A percentile compares a stretch with the other conserved stretches of the same genome.
Evolutionary conservation across 108 stramenopile species (phyloP).

Genomic region (Cyclostephanos invisitatus): DNA sequence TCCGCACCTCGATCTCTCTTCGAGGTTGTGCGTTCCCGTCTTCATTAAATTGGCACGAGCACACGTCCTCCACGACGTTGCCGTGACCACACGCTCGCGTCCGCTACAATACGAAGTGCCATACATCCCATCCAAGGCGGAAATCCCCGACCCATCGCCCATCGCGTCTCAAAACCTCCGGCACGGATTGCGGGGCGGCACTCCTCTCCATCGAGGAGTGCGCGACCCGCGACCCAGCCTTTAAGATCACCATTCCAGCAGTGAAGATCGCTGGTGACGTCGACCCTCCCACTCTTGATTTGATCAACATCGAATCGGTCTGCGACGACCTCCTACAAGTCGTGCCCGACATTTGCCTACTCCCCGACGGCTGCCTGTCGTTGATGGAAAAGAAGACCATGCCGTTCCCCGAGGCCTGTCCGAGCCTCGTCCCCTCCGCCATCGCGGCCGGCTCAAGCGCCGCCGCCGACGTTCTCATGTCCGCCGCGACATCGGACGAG

Average conservation of each 20-base stretch:
- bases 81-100: slow-evolving; percentile 6
- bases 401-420: slow-evolving; percentile 31
- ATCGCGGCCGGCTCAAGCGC: not conserved
- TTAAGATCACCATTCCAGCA: slow-evolving; percentile 89
- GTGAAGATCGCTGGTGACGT: slow-evolving; percentile 84
- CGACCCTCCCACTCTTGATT: slow-evolving; percentile 41
- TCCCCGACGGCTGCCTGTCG: slow-evolving; percentile 29
- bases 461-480: not conserved
- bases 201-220: not conserved
- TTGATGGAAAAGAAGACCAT: slow-evolving; percentile 52
- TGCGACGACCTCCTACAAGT: slow-evolving; percentile 38
- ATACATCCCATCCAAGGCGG: not conserved
- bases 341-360: slow-evolving; percentile 21
- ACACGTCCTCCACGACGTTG: not conserved
- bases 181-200: slow-evolving; percentile 4
- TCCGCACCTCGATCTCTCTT: not conserved
- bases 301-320: slow-evolving; percentile 33
- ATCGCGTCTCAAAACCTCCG: slow-evolving; percentile 8
- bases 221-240: slow-evolving; percentile 39
- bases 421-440: slow-evolving; percentile 2
- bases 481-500: not conserved
- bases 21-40: not conserved
- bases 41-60: slow-evolving; percentile 14
- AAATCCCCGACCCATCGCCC: not conserved
- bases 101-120: not conserved